A percentile compares a stretch with the other conserved stretches of the same genome.
Conservation (phyloP, 2,329 filamentous ascomycete genomes). For the Cercospora beticola region DNA sequence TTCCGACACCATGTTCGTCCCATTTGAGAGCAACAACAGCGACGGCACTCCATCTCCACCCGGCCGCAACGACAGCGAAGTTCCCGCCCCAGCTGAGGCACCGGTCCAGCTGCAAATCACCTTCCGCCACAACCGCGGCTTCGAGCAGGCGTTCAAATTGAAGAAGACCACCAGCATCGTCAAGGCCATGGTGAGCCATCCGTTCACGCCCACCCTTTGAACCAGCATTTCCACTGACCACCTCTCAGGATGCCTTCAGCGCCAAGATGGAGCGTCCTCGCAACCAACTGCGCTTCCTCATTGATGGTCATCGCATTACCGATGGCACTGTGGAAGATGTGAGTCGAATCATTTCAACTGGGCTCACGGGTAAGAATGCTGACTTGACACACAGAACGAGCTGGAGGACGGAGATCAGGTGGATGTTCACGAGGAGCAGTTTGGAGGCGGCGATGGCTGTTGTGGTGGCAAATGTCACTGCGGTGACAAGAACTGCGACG, state of each 20-base stretch:
- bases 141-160: constrained; percentile 27
- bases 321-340: constrained; percentile 25
- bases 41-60: not conserved
- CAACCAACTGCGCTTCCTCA: constrained; percentile 26
- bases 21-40: not conserved
- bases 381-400: constrained; percentile 18
- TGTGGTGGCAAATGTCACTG: constrained; percentile 5
- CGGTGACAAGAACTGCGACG: constrained; percentile 9
- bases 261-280: constrained; percentile 16
- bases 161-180: constrained; percentile 28
- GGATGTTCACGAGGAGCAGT: constrained; percentile 29
- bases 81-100: not conserved
- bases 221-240: not conserved
- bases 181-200: constrained; percentile 28
- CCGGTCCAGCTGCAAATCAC: constrained; percentile 17
- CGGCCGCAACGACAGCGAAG: too few species aligned
- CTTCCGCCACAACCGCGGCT: constrained; percentile 24
- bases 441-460: constrained; percentile 21
- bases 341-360: constrained; percentile 2
- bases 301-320: constrained; percentile 28
- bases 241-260: constrained; percentile 18
- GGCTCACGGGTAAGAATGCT: not conserved
- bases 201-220: not conserved
- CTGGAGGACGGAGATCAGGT: constrained; percentile 30
- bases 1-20: not conserved